These are phyloP conservation scores for Venturia aucupariae DNA, from an alignment of 2,329 filamentous ascomycete species.

Conservation along the genomic window DNA sequence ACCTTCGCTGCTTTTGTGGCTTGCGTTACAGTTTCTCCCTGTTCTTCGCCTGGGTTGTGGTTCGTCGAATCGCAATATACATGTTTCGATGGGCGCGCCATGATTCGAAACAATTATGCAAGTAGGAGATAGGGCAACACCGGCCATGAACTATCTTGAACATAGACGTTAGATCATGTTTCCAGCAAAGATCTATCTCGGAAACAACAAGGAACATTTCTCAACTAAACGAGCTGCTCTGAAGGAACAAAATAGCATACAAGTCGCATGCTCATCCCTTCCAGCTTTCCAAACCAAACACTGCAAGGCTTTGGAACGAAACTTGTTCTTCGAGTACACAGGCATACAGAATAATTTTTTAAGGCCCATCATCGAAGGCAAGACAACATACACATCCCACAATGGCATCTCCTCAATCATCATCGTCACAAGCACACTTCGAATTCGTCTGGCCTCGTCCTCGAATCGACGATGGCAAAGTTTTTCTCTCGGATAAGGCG, in stretches of 20 bases:
- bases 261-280: neutral
- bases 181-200: neutral
- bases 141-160: neutral
- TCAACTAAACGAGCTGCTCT: constrained; percentile 1
- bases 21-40: neutral
- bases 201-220: neutral
- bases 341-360: neutral
- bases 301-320: neutral
- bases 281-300: neutral
- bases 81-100: constrained; percentile 4
- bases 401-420: neutral
- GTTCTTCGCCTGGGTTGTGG: neutral
- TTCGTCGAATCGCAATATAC: constrained; percentile 2
- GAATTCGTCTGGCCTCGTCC: constrained; percentile 4
- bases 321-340: neutral
- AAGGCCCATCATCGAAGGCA: neutral
- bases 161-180: neutral
- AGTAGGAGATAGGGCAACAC: neutral
- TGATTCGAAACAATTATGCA: constrained; percentile 8
- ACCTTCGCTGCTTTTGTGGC: neutral
- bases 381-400: neutral
- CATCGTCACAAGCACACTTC: neutral
- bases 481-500: neutral
- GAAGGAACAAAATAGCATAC: neutral
- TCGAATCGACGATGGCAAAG: neutral